These are phyloP conservation scores for Clarireedia hainanense DNA, from an alignment of 2,329 filamentous ascomycete species.

Conservation along the genomic window DNA sequence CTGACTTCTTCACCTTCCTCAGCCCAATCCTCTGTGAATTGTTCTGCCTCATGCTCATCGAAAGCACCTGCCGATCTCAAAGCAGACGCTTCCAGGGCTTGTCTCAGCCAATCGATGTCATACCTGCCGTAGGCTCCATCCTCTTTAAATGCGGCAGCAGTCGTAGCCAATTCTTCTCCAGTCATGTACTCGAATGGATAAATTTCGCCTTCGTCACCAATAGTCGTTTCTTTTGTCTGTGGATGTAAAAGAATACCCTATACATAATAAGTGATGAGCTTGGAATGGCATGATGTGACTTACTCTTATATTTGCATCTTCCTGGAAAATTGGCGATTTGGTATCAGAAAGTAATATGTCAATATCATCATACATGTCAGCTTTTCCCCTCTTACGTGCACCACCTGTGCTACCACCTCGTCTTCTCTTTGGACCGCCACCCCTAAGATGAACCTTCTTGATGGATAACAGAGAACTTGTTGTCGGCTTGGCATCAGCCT, in stretches of 20 bases:
- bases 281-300: background rate
- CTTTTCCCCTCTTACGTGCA: conserved; percentile 5
- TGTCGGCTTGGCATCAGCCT: background rate
- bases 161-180: conserved; percentile 37
- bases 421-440: conserved; percentile 3
- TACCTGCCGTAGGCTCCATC: conserved; percentile 48
- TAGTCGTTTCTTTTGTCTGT: background rate
- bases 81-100: conserved; percentile 47
- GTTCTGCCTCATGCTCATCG: conserved; percentile 45
- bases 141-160: conserved; percentile 45
- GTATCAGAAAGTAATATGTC: background rate
- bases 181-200: conserved; percentile 4
- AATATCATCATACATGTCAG: conserved; percentile 3
- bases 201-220: background rate
- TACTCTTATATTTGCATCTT: conserved; percentile 10
- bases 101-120: conserved; percentile 46
- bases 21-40: conserved; percentile 33
- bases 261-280: background rate
- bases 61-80: conserved; percentile 40
- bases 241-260: background rate
- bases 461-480: background rate
- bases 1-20: conserved; percentile 6
- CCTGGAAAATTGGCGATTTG: conserved; percentile 9
- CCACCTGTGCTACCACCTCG: background rate
- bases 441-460: background rate